Base-by-base conservation (phyloP, 805 yeast species). In the Wickerhamomyces sydowiorum region DNA sequence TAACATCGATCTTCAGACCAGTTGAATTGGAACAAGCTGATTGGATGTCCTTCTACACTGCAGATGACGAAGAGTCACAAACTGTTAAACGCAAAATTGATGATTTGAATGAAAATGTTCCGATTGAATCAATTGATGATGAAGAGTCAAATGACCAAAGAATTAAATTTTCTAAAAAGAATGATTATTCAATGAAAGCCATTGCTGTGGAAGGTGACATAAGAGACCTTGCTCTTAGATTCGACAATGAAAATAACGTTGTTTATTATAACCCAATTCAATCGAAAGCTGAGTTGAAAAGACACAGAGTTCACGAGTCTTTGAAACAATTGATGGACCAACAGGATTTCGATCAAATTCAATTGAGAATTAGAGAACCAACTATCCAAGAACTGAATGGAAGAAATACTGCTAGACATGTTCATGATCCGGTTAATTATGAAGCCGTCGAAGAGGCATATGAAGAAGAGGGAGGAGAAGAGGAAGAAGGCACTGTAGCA, bases 261-360 rank as follows among this genome's bases (percentile, higher is more conserved):
- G 95, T 88, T 3, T 76, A 73, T 52, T 93, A 84, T 59, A 78
- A 84, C 45, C 96, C 97, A 8, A 67, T 91, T 15, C 68, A 75
- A 13, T 88, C 90, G 28, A 80, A 82, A 52, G 73, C 87, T 34
- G 93, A 83, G 50, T 76, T 93, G 58, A 88, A 86, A 67, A 83
- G 91, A 59, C 80, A 95, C 60, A 79, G 96, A 62, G 78, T 88
- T 13, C 82, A 42, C 39, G 60, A 48, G 17, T 41, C 69, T 41
- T 65, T 78, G 49, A 75, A 74, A 49, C 74, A 77, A 27, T 73
- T 74, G 39, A 70, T 80, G 43, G 72, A 72, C 43, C 79, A 73
- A 25, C 65, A 75, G 41, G 78, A 85, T 20, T 64, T 74, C 46
- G 91, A 82, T 57, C 75, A 71, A 34, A 69, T 87, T 37, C 76